Base-by-base conservation (phyloP, 2,329 filamentous ascomycete species). In the Onygenales sp. region DNA sequence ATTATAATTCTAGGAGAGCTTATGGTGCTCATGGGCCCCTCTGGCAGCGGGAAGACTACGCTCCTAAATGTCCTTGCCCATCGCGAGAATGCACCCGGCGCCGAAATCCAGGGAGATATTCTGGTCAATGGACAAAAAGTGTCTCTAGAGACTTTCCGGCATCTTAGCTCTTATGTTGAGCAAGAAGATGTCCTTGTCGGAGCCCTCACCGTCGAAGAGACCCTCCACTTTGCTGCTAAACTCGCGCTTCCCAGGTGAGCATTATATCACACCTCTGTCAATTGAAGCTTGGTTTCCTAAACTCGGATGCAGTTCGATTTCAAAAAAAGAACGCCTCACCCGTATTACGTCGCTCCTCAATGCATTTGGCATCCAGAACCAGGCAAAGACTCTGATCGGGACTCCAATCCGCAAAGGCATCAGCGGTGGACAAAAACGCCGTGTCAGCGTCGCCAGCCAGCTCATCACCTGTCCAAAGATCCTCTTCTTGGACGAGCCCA, bases 161-260 rank as follows among this genome's bases (percentile, higher is more conserved):
- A 80, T 47, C 75, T 92, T 49, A 85, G 81, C 52, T 82, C 82
- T 46, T 94, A 90, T 64, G 89, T 94, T 21, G 89, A 95, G 72
- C 89, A 95, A 67, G 88, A 94, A 59, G 89, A 95, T 73, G 85
- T 87, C 1, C 76, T 94, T 10, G 86, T 92, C 50, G 89, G 89
- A 4, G 85, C 85, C 0, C 74, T 94, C 58, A 94, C 89, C 0
- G 87, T 92, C 7, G 76, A 79, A 32, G 89, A 94, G 72, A 94
- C 89, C 0, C 71, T 95, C 56, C 73, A 83, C 57, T 94, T 94
- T 66, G 85, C 87, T 0, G 86, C 88, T 0, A 79, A 85, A 32
- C 78, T 94, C 3, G 70, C 83, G 56, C 61, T 85, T 60, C 68
- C 78, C 1, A 76, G 74, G 80, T 80, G 69, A 59, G 69, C 35